Evolutionary conservation across 805 yeast genomes (phyloP).

Genomic region (Teunomyces gatunensis): DNA sequence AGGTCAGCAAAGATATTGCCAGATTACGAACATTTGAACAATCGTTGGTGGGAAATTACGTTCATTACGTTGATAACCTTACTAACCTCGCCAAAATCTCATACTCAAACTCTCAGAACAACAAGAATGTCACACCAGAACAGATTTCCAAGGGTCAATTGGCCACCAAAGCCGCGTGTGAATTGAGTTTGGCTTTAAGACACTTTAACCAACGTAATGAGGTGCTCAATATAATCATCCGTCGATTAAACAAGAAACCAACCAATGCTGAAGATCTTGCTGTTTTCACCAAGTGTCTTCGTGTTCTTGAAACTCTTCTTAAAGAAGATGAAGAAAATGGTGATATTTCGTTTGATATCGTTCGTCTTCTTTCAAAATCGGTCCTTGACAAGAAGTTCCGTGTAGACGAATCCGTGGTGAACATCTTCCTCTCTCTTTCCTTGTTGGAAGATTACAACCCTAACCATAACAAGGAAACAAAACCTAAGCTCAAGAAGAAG

Average conservation of each 20-base stretch:
- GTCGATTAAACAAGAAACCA: slow-evolving; percentile 65
- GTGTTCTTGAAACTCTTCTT: slow-evolving; percentile 66
- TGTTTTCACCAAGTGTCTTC: slow-evolving; percentile 57
- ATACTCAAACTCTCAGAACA: slow-evolving; percentile 35
- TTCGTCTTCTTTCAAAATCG: slow-evolving; percentile 65
- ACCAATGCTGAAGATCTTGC: slow-evolving; percentile 43
- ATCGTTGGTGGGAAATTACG: slow-evolving; percentile 65
- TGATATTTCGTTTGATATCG: slow-evolving; percentile 70
- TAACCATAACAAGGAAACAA: slow-evolving; percentile 43
- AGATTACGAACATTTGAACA: slow-evolving; percentile 80
- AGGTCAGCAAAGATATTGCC: slow-evolving; percentile 79
- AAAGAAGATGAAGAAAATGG: slow-evolving; percentile 78
- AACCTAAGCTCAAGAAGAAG: slow-evolving; percentile 58
- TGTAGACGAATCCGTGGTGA: slow-evolving; percentile 80
- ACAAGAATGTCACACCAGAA: slow-evolving; percentile 25
- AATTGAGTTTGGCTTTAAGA: slow-evolving; percentile 60
- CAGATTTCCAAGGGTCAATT: slow-evolving; percentile 50
- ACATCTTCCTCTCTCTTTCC: slow-evolving; percentile 65
- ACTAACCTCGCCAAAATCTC: slow-evolving; percentile 41
- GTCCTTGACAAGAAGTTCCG: slow-evolving; percentile 70
- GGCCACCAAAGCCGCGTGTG: slow-evolving; percentile 78
- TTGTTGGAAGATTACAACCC: slow-evolving; percentile 74
- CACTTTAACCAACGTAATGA: slow-evolving; percentile 84
- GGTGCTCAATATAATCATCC: slow-evolving; percentile 61
- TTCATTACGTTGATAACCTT: slow-evolving; percentile 59